phyloP scores from a whole-genome alignment of 345 rosid species.

The Conringia planisiliqua region DNA sequence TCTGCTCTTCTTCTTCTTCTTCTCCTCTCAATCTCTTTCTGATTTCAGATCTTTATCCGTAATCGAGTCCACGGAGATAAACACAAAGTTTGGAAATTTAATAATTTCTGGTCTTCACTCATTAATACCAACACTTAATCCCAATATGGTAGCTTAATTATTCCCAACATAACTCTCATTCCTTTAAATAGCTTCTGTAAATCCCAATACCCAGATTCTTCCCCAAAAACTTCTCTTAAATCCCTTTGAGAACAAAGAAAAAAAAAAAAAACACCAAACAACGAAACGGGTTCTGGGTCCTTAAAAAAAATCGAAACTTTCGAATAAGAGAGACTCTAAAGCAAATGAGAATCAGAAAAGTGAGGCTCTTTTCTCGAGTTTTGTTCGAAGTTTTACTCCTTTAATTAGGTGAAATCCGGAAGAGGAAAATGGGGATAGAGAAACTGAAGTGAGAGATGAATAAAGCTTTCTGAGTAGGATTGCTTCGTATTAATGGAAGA shows the following conservation, averaged over 20 bases:
- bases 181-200: slow-evolving; percentile 4
- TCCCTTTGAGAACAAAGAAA: not conserved
- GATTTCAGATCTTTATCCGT: slow-evolving; percentile 2
- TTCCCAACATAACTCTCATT: slow-evolving; percentile 21
- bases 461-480: slow-evolving; percentile 20
- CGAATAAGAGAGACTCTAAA: not conserved
- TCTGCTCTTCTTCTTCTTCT: not conserved
- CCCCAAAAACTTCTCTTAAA: not conserved
- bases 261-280: not conserved
- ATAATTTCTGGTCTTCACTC: slow-evolving; percentile 25
- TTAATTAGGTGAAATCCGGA: not conserved
- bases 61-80: not conserved
- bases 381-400: not conserved
- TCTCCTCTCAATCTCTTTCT: not conserved
- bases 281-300: slow-evolving; percentile 3
- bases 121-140: slow-evolving; percentile 11
- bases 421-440: slow-evolving; percentile 4
- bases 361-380: not conserved
- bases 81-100: slow-evolving; percentile 1
- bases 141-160: slow-evolving; percentile 28
- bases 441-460: slow-evolving; percentile 32
- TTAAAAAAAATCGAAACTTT: not conserved
- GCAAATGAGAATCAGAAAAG: slow-evolving; percentile 8
- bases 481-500: slow-evolving; percentile 30
- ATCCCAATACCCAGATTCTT: slow-evolving; percentile 28